These are phyloP conservation scores for Penicillium waksmanii DNA, from an alignment of 495 filamentous ascomycete species.

Conservation along the genomic window DNA sequence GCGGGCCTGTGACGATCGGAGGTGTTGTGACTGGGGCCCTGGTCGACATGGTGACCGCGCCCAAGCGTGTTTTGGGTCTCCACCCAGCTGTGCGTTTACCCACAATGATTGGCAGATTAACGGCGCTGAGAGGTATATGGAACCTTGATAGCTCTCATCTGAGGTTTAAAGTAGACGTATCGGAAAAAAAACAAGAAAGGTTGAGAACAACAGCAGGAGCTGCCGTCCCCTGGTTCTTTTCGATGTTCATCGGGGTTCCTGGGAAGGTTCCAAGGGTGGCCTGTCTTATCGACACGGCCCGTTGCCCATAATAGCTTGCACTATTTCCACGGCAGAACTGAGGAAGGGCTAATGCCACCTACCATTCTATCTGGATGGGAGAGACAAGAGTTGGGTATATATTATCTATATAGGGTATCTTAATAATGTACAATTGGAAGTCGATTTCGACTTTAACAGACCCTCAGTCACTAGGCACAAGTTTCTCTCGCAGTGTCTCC, in stretches of 20 bases:
- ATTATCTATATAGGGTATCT: constrained; percentile 1
- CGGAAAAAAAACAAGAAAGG: background rate
- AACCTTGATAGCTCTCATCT: constrained; percentile 1
- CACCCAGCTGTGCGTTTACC: constrained; percentile 30
- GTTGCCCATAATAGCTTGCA: background rate
- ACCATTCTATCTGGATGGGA: background rate
- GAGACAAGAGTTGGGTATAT: constrained; percentile 2
- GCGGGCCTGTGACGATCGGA: constrained; percentile 30
- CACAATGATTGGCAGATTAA: constrained; percentile 27
- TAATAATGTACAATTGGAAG: background rate
- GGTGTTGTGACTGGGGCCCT: constrained; percentile 29
- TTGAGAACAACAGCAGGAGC: constrained; percentile 1
- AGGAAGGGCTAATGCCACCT: background rate
- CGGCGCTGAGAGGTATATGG: background rate
- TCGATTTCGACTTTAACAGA: too few species aligned
- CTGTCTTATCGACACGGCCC: background rate
- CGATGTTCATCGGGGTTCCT: background rate
- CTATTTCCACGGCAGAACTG: background rate
- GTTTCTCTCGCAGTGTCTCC: constrained; percentile 19
- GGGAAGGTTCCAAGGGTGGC: background rate
- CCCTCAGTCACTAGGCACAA: constrained; percentile 7
- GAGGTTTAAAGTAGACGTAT: background rate
- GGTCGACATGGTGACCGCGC: constrained; percentile 46
- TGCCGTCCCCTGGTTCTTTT: background rate
- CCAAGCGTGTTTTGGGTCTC: constrained; percentile 39